phyloP scores from a whole-genome alignment of 2,329 filamentous ascomycete species.

The Cladophialophora exuberans region DNA sequence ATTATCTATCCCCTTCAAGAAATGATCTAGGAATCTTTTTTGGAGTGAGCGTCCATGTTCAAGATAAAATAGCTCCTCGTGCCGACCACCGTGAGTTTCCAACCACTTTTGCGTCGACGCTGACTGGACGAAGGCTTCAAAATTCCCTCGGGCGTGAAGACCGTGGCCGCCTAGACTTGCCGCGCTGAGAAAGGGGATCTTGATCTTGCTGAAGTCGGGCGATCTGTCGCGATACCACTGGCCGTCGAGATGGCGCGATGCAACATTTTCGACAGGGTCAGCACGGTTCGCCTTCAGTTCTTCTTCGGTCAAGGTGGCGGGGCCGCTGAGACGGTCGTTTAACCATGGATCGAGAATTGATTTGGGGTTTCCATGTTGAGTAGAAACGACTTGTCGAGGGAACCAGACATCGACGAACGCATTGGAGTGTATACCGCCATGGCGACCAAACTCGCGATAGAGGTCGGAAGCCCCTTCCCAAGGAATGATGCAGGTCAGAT shows the following conservation, averaged over 20 bases:
- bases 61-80: slow-evolving; percentile 75
- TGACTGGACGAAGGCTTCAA: slow-evolving; percentile 64
- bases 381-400: slow-evolving; percentile 55
- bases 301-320: slow-evolving; percentile 42
- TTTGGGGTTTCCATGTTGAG: slow-evolving; percentile 66
- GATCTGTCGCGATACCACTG: slow-evolving; percentile 66
- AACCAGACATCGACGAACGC: slow-evolving; percentile 61
- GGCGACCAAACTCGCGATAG: slow-evolving; percentile 57
- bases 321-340: slow-evolving; percentile 56
- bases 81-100: slow-evolving; percentile 69
- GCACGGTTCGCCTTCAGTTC: slow-evolving; percentile 41
- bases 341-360: slow-evolving; percentile 36
- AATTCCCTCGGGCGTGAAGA: slow-evolving; percentile 69
- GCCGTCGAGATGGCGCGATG: slow-evolving; percentile 60
- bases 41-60: slow-evolving; percentile 69
- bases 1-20: slow-evolving; percentile 67
- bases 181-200: slow-evolving; percentile 68
- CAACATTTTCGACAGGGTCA: slow-evolving; percentile 50
- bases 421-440: slow-evolving; percentile 65
- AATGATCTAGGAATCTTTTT: slow-evolving; percentile 69
- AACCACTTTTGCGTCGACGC: slow-evolving; percentile 70
- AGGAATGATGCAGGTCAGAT: slow-evolving; percentile 48
- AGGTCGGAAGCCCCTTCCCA: slow-evolving; percentile 54
- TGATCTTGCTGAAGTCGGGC: slow-evolving; percentile 65
- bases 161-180: slow-evolving; percentile 73